phyloP scores from a whole-genome alignment of 108 stramenopile genomes.

The Schizochytrium sp. region DNA sequence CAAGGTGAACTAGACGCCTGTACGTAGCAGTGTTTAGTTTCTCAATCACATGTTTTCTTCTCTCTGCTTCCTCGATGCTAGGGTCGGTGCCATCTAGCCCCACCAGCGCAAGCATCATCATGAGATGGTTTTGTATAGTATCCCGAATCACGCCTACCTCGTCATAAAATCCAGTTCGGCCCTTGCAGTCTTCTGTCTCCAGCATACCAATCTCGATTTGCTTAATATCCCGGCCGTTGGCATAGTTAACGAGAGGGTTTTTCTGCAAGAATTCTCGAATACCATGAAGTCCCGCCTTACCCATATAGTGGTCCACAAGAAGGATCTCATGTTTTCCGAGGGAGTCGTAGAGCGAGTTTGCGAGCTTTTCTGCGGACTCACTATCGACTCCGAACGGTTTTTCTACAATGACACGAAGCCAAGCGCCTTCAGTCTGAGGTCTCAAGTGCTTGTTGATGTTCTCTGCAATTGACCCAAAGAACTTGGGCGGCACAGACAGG shows the following conservation, averaged over 20 bases:
- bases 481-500: slow-evolving; percentile 55
- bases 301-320: slow-evolving; percentile 52
- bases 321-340: slow-evolving; percentile 51
- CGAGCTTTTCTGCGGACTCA: background rate
- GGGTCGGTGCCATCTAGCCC: background rate
- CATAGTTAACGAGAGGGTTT: slow-evolving; percentile 36
- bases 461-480: slow-evolving; percentile 59
- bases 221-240: background rate
- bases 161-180: slow-evolving; percentile 50
- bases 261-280: background rate
- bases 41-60: background rate
- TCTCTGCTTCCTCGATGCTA: slow-evolving; percentile 21
- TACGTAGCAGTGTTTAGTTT: background rate
- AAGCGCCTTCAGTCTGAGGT: background rate
- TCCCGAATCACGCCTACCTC: slow-evolving; percentile 54
- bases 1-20: background rate
- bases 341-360: slow-evolving; percentile 17
- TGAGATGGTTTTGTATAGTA: slow-evolving; percentile 51
- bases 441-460: slow-evolving; percentile 58
- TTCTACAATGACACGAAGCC: slow-evolving; percentile 48
- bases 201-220: slow-evolving; percentile 49
- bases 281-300: slow-evolving; percentile 23
- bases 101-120: slow-evolving; percentile 48
- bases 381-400: slow-evolving; percentile 37
- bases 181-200: slow-evolving; percentile 60